Conservation (phyloP, 148 eudicot genomes). For the Amaranthus cruentus region DNA sequence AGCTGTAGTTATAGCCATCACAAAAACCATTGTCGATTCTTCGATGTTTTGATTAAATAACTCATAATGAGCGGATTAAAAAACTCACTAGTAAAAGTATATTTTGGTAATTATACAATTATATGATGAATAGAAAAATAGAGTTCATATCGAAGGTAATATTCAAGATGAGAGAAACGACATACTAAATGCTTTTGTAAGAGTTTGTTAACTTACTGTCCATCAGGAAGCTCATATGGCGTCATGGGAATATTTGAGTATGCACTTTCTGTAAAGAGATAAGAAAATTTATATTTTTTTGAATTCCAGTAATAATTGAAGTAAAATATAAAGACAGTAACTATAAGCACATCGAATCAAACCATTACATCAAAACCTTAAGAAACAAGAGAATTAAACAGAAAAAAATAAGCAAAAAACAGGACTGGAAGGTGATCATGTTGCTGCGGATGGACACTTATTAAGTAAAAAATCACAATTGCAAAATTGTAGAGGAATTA, state of each 20-base stretch:
- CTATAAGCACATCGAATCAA: too few relatives aligned
- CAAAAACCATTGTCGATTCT: neutral
- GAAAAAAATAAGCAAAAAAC: too few relatives aligned
- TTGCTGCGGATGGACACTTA: too few relatives aligned
- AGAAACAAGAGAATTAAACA: too few relatives aligned
- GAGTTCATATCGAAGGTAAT: neutral
- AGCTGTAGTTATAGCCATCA: neutral
- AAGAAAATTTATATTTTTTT: too few relatives aligned
- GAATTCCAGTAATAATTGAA: too few relatives aligned
- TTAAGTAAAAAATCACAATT: too few relatives aligned
- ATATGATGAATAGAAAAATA: neutral
- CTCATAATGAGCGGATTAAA: neutral
- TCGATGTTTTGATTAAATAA: neutral
- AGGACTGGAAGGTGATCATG: too few relatives aligned
- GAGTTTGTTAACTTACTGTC: conserved; percentile 68
- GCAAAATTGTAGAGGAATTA: too few relatives aligned
- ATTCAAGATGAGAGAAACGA: neutral
- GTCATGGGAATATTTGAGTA: conserved; percentile 98
- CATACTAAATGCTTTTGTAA: conserved; percentile 2
- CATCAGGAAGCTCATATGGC: conserved; percentile 95
- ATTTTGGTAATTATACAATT: neutral
- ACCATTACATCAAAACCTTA: too few relatives aligned
- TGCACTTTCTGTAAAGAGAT: conserved; percentile 53
- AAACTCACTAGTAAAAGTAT: neutral
- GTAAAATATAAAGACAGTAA: too few relatives aligned